Evolutionary conservation across 345 rosid species (phyloP), one percentile per base, ranked within the genome.

Genomic region (Kandelia obovata): DNA sequence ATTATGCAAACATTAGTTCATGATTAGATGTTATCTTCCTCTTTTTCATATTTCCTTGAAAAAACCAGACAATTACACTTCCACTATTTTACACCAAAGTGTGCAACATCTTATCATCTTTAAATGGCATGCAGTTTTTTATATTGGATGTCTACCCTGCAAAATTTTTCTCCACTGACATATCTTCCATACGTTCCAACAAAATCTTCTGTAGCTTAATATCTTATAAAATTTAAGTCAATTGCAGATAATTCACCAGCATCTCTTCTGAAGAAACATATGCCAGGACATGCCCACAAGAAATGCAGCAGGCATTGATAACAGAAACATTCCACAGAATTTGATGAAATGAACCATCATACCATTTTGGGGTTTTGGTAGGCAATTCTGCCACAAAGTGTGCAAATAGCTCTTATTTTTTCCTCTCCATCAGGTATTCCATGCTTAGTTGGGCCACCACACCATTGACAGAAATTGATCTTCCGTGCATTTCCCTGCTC

Each of bases 341-440:
- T 56, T n/a, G 27, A 9, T 7, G 6, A n/a, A 46, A 31, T 56
- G 46, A 27, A 61, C 30, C 4, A 30, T 11, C 79, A 43, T 81
- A 95, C 99, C 97, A 95, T 95, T 81, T 92, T 95, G 23, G 99
- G 99, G 77, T 95, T 95, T 81, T 95, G 92, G 70, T 95, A 95
- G 7, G 93, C 88, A 62, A 95, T 86, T 80, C 74, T 88, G 68
- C 74, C 87, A 32, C 99, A 95, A 49, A 79, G 78, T 11, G 89
- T 86, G 78, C 99, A 95, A 73, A 92, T 87, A 66, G 97, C 96
- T 81, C 97, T 80, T 67, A 79, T 65, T 80, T 88, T 95, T 84
- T 95, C 97, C 75, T 95, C 99, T 52, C 97, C 97, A 43, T 86
- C 81, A 49, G 97, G 99, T 37, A 92, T 80, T 65, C 85, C 99